A percentile compares a stretch with the other conserved stretches of the same genome.
Evolutionary conservation across 139 green algal species (phyloP).

Genomic region (Chlorella sp.): DNA sequence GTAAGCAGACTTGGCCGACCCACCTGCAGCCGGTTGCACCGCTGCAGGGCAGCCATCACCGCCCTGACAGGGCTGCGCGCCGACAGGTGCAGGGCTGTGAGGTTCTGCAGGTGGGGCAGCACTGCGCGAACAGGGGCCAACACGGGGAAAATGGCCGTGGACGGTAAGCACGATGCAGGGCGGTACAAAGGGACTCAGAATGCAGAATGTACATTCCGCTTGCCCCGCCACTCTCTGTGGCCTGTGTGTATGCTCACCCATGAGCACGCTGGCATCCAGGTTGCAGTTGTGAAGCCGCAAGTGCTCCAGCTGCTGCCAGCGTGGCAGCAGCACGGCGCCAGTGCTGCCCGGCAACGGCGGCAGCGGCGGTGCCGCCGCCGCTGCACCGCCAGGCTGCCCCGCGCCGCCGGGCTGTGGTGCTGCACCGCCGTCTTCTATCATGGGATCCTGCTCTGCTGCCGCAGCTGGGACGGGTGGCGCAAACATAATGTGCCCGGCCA

Average conservation of each 20-base stretch:
- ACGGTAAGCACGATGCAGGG: no score
- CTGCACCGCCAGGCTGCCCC: background rate
- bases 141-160: no score
- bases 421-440: no score
- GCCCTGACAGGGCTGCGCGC: no score
- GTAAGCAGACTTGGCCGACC: background rate
- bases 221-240: no score
- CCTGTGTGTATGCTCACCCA: background rate
- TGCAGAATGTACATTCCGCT: no score
- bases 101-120: background rate
- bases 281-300: background rate
- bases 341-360: background rate
- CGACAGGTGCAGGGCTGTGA: conserved; percentile 6
- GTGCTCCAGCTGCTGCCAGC: background rate
- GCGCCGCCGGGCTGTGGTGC: background rate
- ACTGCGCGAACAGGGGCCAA: background rate
- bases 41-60: background rate
- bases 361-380: background rate
- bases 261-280: background rate
- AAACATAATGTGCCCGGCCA: no score
- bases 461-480: no score
- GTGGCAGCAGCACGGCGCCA: background rate
- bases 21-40: conserved; percentile 8
- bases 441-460: no score
- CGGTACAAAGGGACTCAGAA: no score